Evolutionary conservation across 331 rosid species (phyloP), one percentile per base, ranked within the genome.

Genomic region (Prunus yedoensis): DNA sequence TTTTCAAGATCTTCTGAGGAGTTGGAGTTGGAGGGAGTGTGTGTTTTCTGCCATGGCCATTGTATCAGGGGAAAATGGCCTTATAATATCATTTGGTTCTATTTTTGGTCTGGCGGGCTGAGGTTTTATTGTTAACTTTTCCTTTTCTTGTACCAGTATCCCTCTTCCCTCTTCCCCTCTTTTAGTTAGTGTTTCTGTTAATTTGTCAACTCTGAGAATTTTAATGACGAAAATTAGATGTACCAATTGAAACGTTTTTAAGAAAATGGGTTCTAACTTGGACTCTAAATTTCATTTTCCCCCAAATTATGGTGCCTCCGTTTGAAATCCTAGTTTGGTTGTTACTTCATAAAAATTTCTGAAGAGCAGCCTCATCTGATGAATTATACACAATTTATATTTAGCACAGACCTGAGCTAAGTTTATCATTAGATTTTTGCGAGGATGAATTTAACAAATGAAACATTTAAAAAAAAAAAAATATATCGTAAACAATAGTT

Each of bases 1-100:
- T 91, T 70, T 91, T 91, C 57, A 91, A 89, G 85, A 79, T 91
- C 77, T 86, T 86, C 60, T 77, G 68, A 70, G 71, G 35, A 14
- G 15, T 47, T 7, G 43, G 43, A 38, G 43, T 38, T 38, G 43
- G n/a, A 3, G 1, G 66, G 4, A 61, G 67, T 16, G 14, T 15
- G 2, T 30, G 67, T 13, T 17, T 28, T 5, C 25, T 7, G 49
- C 35, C 10, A 28, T n/a, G 49, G 32, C 49, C 25, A 17, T 64
- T 35, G 18, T 35, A 64, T 64, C 15, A 8, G 25, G 76, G 15
- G 5, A 46, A 67, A 46, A 23, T 56, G 72, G 64, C 58, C 74
- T 56, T 62, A 3, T 21, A 20, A 25, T 47, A 71, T 77, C 67
- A 0, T 66, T 71, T 68, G 52, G 69, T 74, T 78, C 77, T 70